Percentiles rank a stretch among this genome's conserved stretches.
Conservation (phyloP, 73 alveolate genomes). For the Breviolum minutum region DNA sequence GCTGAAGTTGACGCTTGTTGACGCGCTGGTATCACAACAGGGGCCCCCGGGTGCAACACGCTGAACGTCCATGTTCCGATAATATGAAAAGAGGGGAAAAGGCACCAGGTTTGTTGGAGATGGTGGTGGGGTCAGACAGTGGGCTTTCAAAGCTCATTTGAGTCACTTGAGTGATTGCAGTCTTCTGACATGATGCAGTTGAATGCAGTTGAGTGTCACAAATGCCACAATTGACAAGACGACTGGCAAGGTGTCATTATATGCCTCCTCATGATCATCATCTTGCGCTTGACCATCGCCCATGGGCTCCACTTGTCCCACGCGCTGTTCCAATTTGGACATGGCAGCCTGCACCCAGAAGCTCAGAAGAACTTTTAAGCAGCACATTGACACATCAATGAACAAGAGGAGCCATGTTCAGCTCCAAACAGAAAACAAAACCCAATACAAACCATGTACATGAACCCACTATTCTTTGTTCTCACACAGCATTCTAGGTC, state of each 20-base stretch:
- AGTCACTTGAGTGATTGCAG: no score
- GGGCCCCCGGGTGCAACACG: no score
- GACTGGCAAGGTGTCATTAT: conserved; percentile 19
- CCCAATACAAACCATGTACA: not conserved
- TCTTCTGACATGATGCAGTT: not conserved
- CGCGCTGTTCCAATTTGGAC: not conserved
- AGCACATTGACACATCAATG: not conserved
- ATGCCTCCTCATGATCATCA: not conserved
- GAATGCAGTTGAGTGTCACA: not conserved
- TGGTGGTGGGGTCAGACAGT: no score
- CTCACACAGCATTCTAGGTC: not conserved
- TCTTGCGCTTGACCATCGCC: not conserved
- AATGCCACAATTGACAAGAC: conserved; percentile 7
- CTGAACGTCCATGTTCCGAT: not conserved
- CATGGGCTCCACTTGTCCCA: not conserved
- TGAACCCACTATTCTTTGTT: no score
- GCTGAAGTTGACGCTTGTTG: no score
- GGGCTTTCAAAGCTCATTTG: no score
- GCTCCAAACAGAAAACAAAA: not conserved
- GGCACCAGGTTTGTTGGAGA: no score
- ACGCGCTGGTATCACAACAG: no score
- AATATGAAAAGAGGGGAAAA: no score
- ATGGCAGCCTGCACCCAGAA: not conserved
- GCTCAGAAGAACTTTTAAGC: not conserved
- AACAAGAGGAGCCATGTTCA: not conserved